A percentile compares a stretch with the other conserved stretches of the same genome.
Conservation (phyloP, 805 yeast species). For the Komagataella phaffii region DNA sequence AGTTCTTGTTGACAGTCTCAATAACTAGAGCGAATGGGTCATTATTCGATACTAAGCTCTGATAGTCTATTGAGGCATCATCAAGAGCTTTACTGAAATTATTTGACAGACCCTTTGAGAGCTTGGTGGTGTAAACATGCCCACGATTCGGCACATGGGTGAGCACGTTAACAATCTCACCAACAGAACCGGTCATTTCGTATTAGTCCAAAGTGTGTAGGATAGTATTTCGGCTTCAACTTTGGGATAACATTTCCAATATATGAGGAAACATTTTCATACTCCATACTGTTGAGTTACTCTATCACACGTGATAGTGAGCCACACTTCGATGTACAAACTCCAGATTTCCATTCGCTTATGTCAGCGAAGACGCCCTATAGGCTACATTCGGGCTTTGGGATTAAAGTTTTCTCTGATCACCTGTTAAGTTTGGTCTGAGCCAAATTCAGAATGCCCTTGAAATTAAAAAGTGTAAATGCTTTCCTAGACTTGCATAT, state of each 20-base stretch:
- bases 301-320: not conserved
- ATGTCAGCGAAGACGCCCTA: not conserved
- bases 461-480: too few species aligned
- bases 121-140: constrained; percentile 29
- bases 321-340: not conserved
- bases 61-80: constrained; percentile 8
- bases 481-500: too few species aligned
- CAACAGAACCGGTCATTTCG: not conserved
- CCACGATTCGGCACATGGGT: constrained; percentile 8
- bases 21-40: constrained; percentile 39
- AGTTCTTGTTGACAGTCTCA: constrained; percentile 18
- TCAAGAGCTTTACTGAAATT: constrained; percentile 14
- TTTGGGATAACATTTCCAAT: not conserved
- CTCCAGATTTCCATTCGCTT: not conserved
- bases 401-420: not conserved
- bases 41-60: constrained; percentile 24
- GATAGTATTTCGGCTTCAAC: not conserved
- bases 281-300: not conserved
- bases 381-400: not conserved
- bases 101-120: constrained; percentile 27
- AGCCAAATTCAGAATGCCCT: too few species aligned
- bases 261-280: not conserved
- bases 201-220: not conserved
- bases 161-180: not conserved
- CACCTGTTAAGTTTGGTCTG: not conserved